These are phyloP conservation scores for Penstemon barbatus DNA, from an alignment of 257 asterid species.

Conservation along the genomic window DNA sequence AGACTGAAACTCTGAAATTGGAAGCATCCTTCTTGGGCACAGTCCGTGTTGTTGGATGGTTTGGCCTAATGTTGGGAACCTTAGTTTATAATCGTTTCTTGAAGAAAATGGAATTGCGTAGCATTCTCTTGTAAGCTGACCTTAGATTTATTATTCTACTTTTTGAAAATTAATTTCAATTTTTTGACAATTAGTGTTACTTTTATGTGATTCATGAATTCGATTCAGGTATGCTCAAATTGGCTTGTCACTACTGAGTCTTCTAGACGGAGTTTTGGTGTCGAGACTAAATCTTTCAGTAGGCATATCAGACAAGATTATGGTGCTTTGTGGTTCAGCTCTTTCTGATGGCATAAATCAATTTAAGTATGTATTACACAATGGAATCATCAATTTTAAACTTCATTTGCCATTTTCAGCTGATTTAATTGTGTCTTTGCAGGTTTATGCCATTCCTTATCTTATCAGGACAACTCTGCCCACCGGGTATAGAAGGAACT, in stretches of 20 bases:
- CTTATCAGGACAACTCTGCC: conserved; percentile 96
- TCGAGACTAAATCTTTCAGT: conserved; percentile 57
- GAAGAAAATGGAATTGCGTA: conserved; percentile 73
- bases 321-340: conserved; percentile 87
- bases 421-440: conserved; percentile 30
- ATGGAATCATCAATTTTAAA: conserved; percentile 9
- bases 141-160: conserved; percentile 6
- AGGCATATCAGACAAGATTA: conserved; percentile 73
- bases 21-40: conserved; percentile 96
- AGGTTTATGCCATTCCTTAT: conserved; percentile 97
- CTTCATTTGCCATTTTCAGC: conserved; percentile 4
- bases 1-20: conserved; percentile 73
- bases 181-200: neutral
- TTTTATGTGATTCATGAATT: conserved; percentile 4
- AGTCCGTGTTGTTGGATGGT: conserved; percentile 88
- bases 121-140: conserved; percentile 76
- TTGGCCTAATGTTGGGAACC: conserved; percentile 92
- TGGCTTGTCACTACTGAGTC: conserved; percentile 58
- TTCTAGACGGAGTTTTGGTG: conserved; percentile 70
- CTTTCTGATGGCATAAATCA: conserved; percentile 88
- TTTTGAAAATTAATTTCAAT: neutral
- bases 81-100: conserved; percentile 69
- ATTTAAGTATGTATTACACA: conserved; percentile 64
- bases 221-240: conserved; percentile 74
- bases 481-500: conserved; percentile 95